Percentiles rank a stretch among this genome's conserved stretches.
Evolutionary conservation across 495 filamentous ascomycete genomes (phyloP).

Genomic region (Penicillium pulvis): DNA sequence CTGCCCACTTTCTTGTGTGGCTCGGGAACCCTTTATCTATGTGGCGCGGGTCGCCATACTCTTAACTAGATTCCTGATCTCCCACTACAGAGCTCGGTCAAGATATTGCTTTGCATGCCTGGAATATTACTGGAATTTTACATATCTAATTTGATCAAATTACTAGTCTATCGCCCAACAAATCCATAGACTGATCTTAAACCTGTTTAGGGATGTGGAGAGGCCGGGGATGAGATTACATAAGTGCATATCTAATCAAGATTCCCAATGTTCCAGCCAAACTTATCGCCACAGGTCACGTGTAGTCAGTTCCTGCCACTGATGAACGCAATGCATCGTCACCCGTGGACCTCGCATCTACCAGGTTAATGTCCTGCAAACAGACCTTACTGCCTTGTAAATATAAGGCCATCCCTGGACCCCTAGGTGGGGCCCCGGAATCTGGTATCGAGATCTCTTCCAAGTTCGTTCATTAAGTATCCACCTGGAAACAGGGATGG

Average conservation of each 20-base stretch:
- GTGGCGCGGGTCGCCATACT: neutral
- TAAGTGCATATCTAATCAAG: neutral
- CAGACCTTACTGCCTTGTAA: neutral
- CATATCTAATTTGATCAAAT: too few species aligned
- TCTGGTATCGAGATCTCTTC: neutral
- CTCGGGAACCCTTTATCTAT: conserved; percentile 1
- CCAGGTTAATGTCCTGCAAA: neutral
- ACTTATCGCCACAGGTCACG: conserved; percentile 13
- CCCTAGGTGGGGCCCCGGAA: conserved; percentile 2
- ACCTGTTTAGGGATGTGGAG: conserved; percentile 24
- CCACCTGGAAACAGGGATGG: conserved; percentile 9
- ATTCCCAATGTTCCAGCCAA: neutral
- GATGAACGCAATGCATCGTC: neutral
- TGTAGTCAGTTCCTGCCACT: neutral
- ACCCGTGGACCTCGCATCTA: neutral
- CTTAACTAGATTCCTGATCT: neutral
- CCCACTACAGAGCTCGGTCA: neutral
- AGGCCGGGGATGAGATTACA: neutral
- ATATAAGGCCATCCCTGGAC: neutral
- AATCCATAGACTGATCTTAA: neutral
- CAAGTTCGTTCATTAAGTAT: neutral
- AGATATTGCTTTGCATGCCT: neutral
- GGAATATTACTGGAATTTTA: neutral
- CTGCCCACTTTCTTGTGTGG: neutral
- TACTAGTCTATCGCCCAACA: too few species aligned